Evolutionary conservation across 2,329 filamentous ascomycete species (phyloP), one percentile per base, ranked within the genome.

Genomic region (Penicillium sclerotigenum): DNA sequence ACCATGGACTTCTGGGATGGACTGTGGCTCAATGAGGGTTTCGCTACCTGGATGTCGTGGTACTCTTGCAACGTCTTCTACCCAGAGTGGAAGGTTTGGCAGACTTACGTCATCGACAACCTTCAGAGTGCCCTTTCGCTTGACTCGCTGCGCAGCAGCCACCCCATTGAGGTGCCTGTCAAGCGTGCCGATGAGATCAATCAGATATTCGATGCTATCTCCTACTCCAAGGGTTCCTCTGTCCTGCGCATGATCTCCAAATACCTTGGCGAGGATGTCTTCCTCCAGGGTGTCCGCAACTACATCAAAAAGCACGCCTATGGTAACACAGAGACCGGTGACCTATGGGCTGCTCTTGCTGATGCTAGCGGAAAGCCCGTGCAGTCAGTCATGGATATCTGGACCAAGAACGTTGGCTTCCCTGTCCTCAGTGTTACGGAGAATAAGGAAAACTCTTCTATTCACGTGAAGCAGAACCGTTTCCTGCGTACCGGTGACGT

Each of bases 1-100:
- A 97, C 93, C 51, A 97, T 97, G 91, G 91, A 96, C 74, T 97
- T 95, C 82, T 97, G 93, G 93, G 91, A 97, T 75, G 93, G 92
- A 52, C 79, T 97, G 8, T 97, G 93, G 93, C 83, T 97, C 52
- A 97, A 97, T 73, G 90, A 95, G 74, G 90, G 90, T 34, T 95
- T 95, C 67, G 90, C 91, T 31, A 95, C 90, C 37, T 90, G 89
- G 86, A 91, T 94, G 90, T 92, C 89, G 58, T 88, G 91, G 90
- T 94, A 94, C 77, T 91, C 90, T 41, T 95, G 91, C 82, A 93
- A 97, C 73, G 83, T 84, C 56, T 97, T 97, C 80, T 97, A 92
- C 76, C 93, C 93, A 9, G 93, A 97, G 75, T 97, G 93, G 93
- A 96, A 96, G 76, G 91, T 97, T 14, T 97, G 93, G 93, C 86